phyloP scores from a whole-genome alignment of 1,284 basidiomycete genomes.

The Anthracocystis panici-leucophaei region DNA sequence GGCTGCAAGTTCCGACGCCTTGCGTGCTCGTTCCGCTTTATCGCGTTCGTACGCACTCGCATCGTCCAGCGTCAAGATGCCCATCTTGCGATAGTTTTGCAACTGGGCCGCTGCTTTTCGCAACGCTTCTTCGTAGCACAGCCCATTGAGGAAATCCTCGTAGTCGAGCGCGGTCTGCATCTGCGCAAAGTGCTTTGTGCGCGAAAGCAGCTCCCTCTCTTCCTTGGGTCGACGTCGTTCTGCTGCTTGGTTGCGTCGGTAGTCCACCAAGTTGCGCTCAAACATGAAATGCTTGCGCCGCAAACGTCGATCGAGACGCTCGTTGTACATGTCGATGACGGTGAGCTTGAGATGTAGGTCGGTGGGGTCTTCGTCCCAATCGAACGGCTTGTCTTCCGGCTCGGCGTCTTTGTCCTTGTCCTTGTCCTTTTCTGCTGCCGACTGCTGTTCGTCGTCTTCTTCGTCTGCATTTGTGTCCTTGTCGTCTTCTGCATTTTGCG shows the following conservation, averaged over 20 bases:
- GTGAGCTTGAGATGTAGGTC: constrained; percentile 92
- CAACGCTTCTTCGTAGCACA: constrained; percentile 74
- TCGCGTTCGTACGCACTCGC: constrained; percentile 64
- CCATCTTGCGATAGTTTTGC: constrained; percentile 65
- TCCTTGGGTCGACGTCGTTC: constrained; percentile 92
- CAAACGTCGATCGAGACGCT: constrained; percentile 87
- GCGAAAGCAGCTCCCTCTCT: constrained; percentile 88
- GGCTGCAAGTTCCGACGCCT: constrained; percentile 61
- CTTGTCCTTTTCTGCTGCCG: constrained; percentile 56
- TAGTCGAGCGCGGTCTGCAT: constrained; percentile 93
- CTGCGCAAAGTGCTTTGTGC: constrained; percentile 90
- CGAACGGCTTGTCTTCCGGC: constrained; percentile 62
- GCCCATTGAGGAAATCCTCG: constrained; percentile 86
- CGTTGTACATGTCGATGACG: constrained; percentile 90
- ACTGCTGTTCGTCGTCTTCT: constrained; percentile 30
- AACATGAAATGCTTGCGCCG: constrained; percentile 92
- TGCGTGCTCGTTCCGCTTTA: constrained; percentile 61
- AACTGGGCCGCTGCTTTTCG: constrained; percentile 61
- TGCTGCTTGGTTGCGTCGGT: constrained; percentile 84
- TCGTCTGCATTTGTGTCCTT: constrained; percentile 36
- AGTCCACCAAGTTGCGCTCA: constrained; percentile 89
- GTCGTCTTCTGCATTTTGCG: constrained; percentile 51
- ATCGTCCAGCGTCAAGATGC: constrained; percentile 64
- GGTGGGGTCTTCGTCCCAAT: constrained; percentile 79
- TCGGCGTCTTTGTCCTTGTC: constrained; percentile 53